phyloP scores from a whole-genome alignment of 2,329 filamentous ascomycete species.

The Thielaviopsis punctulata region DNA sequence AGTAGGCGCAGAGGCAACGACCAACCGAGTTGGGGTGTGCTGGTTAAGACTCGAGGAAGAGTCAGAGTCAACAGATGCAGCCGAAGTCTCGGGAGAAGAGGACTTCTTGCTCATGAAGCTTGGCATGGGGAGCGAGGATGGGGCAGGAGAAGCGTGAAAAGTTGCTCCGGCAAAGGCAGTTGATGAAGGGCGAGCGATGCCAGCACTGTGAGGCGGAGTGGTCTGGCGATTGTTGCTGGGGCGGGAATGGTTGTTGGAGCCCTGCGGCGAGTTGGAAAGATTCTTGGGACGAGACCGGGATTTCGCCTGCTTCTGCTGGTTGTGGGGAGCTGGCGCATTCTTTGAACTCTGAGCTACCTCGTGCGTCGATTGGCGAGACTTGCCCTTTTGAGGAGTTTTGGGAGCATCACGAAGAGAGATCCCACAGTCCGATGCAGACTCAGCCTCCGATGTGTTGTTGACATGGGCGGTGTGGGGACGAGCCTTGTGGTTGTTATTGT shows the following conservation, averaged over 20 bases:
- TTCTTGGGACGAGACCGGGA: slow-evolving; percentile 14
- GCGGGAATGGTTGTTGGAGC: slow-evolving; percentile 27
- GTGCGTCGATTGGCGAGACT: slow-evolving; percentile 18
- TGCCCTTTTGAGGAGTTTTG: slow-evolving; percentile 31
- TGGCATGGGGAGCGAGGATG: slow-evolving; percentile 76
- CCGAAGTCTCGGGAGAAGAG: slow-evolving; percentile 21
- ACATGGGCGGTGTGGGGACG: slow-evolving; percentile 37
- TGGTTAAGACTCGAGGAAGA: neutral
- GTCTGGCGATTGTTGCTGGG: slow-evolving; percentile 15
- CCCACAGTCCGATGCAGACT: slow-evolving; percentile 18
- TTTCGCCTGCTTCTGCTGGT: slow-evolving; percentile 15
- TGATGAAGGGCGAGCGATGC: slow-evolving; percentile 5
- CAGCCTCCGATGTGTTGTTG: slow-evolving; percentile 32
- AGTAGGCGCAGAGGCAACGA: neutral
- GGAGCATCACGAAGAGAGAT: slow-evolving; percentile 15
- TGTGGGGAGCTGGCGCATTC: slow-evolving; percentile 7
- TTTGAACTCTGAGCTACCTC: slow-evolving; percentile 16
- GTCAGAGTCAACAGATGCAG: neutral
- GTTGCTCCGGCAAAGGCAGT: slow-evolving; percentile 78
- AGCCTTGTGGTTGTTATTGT: slow-evolving; percentile 23
- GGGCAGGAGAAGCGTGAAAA: slow-evolving; percentile 86
- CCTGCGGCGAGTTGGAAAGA: slow-evolving; percentile 24
- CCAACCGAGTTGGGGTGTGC: slow-evolving; percentile 2
- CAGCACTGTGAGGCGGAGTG: slow-evolving; percentile 9
- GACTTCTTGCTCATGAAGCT: slow-evolving; percentile 55